These are phyloP conservation scores for Russula sp. DNA, from an alignment of 768 basidiomycete genomes.

Conservation along the genomic window DNA sequence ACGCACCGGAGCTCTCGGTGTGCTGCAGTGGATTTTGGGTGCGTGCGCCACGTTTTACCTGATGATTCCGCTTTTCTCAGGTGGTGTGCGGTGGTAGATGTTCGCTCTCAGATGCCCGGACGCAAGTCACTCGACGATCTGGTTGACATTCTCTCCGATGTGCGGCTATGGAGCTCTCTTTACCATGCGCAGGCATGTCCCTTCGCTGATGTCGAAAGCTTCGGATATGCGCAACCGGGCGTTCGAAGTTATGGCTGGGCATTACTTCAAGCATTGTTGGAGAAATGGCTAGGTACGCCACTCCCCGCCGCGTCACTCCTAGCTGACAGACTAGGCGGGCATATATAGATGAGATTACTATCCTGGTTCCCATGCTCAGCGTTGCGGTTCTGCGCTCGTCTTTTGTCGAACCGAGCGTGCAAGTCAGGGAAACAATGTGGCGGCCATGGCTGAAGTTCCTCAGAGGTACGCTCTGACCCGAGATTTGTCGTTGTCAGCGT, in stretches of 20 bases:
- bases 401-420: constrained; percentile 62
- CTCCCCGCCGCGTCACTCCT: not conserved
- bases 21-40: constrained; percentile 58
- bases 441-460: constrained; percentile 64
- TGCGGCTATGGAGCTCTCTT: constrained; percentile 53
- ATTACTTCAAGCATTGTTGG: constrained; percentile 41
- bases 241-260: constrained; percentile 69
- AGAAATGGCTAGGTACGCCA: constrained; percentile 38
- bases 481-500: not conserved
- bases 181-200: constrained; percentile 38
- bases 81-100: constrained; percentile 11
- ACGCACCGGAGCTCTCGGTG: constrained; percentile 61
- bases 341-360: constrained; percentile 24
- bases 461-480: constrained; percentile 42
- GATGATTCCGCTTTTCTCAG: not conserved
- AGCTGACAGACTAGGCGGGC: not conserved
- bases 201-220: constrained; percentile 38
- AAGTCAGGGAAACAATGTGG: constrained; percentile 64
- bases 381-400: constrained; percentile 56
- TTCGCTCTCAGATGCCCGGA: constrained; percentile 1
- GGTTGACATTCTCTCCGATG: constrained; percentile 39
- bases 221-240: constrained; percentile 60
- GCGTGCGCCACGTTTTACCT: constrained; percentile 23
- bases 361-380: constrained; percentile 43
- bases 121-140: constrained; percentile 26